A percentile compares a stretch with the other conserved stretches of the same genome.
Evolutionary conservation across 2,329 filamentous ascomycete genomes (phyloP).

Genomic region (Sporothrix euskadiensis): DNA sequence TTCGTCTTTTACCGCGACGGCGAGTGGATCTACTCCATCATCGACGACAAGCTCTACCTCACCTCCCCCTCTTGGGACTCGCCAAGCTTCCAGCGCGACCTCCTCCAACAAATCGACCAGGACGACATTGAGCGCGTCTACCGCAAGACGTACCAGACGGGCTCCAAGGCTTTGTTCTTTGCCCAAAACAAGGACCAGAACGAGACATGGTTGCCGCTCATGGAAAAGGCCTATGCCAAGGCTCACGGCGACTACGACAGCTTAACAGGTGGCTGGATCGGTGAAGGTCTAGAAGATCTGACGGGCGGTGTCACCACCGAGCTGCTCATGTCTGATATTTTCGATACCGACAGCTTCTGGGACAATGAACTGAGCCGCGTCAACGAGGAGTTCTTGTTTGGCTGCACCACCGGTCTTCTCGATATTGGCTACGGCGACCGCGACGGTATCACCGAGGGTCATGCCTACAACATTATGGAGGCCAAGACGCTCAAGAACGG

Average conservation of each 20-base stretch:
- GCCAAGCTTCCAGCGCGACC: constrained; percentile 69
- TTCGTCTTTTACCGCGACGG: constrained; percentile 88
- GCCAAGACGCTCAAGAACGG: constrained; percentile 57
- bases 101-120: constrained; percentile 73
- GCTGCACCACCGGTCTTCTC: constrained; percentile 55
- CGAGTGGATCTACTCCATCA: constrained; percentile 88
- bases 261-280: constrained; percentile 69
- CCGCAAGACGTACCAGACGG: constrained; percentile 69
- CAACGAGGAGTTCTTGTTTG: constrained; percentile 75
- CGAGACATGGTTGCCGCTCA: constrained; percentile 76
- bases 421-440: constrained; percentile 50
- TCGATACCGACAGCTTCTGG: constrained; percentile 79
- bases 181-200: constrained; percentile 72
- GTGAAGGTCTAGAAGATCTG: constrained; percentile 61
- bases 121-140: constrained; percentile 66
- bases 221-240: constrained; percentile 81
- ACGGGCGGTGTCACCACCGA: constrained; percentile 68
- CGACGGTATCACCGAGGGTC: constrained; percentile 59
- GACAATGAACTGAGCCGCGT: constrained; percentile 73
- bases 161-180: constrained; percentile 74
- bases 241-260: constrained; percentile 76
- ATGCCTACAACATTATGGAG: constrained; percentile 63
- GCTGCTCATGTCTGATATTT: constrained; percentile 65
- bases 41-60: constrained; percentile 87
- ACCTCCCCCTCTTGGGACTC: constrained; percentile 82